Conservation (phyloP, 148 eudicot species). For the Hydrangea macrophylla region DNA sequence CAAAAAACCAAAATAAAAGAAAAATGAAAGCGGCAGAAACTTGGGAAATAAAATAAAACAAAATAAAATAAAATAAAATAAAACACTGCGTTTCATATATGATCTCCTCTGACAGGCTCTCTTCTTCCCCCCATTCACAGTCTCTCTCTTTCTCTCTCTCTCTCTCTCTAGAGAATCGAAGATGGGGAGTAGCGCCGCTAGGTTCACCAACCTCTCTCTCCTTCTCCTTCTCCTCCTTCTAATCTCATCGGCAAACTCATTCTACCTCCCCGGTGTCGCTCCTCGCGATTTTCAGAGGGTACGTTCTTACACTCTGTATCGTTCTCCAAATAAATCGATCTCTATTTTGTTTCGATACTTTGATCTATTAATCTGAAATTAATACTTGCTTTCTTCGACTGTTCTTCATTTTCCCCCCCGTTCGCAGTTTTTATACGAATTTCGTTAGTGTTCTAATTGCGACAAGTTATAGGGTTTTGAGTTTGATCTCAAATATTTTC, state of each 20-base stretch:
- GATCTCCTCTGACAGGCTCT: too few species aligned
- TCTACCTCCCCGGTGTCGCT: constrained; percentile 55
- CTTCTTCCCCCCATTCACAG: background rate
- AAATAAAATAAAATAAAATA: too few species aligned
- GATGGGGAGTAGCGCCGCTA: constrained; percentile 12
- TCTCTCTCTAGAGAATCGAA: constrained; percentile 4
- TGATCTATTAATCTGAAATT: background rate
- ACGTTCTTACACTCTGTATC: background rate
- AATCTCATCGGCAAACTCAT: constrained; percentile 29
- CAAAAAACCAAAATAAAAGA: too few species aligned
- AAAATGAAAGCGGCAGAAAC: too few species aligned
- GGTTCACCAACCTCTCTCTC: constrained; percentile 15
- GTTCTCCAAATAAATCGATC: background rate
- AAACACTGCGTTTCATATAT: too few species aligned
- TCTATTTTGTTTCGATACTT: background rate
- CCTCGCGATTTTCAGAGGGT: constrained; percentile 38
- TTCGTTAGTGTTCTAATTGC: background rate
- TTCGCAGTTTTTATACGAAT: background rate
- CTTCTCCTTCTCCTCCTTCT: constrained; percentile 12
- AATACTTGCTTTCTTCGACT: too few species aligned
- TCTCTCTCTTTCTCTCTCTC: background rate
- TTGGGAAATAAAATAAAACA: too few species aligned
- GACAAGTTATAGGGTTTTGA: background rate
- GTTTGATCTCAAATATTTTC: background rate
- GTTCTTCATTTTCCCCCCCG: too few species aligned